Evolutionary conservation across 257 asterid species (phyloP).

Genomic region (Cynanchum wilfordii): DNA sequence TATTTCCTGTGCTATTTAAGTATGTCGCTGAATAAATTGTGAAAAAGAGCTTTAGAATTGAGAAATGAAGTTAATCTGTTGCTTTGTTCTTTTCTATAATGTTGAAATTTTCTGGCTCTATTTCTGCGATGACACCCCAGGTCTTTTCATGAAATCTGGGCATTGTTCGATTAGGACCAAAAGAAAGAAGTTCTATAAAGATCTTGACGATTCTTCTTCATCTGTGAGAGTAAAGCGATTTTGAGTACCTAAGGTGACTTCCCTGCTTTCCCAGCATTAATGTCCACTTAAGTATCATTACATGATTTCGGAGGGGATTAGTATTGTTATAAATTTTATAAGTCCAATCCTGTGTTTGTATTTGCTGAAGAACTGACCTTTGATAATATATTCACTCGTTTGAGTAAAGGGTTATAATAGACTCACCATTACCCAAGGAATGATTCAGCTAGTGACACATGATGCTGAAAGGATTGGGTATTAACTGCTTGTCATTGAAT

Average conservation of each 20-base stretch:
- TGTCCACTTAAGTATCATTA: not conserved
- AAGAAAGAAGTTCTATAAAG: not conserved
- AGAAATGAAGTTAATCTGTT: no score
- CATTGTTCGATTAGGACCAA: not conserved
- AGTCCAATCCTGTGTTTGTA: not conserved
- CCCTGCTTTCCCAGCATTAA: not conserved
- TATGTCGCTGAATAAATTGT: no score
- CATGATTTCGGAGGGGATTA: not conserved
- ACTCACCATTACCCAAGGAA: not conserved
- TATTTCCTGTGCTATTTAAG: no score
- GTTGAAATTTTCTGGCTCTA: no score
- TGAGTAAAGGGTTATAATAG: not conserved
- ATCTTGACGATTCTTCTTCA: not conserved
- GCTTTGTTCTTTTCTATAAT: no score
- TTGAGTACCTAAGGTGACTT: constrained; percentile 6
- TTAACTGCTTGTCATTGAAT: not conserved
- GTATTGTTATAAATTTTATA: no score
- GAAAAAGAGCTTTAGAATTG: no score
- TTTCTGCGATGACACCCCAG: no score
- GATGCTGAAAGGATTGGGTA: not conserved
- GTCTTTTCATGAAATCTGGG: not conserved
- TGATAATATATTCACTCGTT: not conserved
- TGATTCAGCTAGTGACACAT: not conserved
- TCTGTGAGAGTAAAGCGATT: not conserved
- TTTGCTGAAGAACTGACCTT: not conserved